Evolutionary conservation across 441 rosid species (phyloP).

Genomic region (Jatropha podagrica): DNA sequence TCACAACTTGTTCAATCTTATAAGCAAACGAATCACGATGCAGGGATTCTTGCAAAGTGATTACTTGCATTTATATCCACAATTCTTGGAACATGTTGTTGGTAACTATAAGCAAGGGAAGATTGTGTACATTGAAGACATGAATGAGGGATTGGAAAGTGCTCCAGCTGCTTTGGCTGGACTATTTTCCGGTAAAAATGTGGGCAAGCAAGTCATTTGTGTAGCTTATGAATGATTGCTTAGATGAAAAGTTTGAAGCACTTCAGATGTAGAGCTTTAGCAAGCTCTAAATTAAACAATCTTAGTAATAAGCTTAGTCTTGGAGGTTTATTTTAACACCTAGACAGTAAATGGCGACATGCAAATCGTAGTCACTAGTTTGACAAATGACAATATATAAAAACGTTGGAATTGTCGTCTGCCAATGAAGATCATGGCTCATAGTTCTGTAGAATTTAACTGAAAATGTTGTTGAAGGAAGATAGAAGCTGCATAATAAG

Average conservation of each 20-base stretch:
- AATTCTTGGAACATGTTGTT: conserved; percentile 42
- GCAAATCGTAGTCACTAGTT: no score
- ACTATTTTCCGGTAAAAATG: conserved; percentile 59
- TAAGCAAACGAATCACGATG: conserved; percentile 47
- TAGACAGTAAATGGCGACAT: no score
- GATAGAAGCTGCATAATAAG: neutral
- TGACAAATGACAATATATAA: no score
- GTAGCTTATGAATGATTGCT: conserved; percentile 41
- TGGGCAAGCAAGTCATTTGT: conserved; percentile 66
- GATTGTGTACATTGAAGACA: conserved; percentile 63
- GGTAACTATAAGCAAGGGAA: conserved; percentile 50
- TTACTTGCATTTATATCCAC: conserved; percentile 45
- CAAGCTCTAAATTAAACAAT: no score
- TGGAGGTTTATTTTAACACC: no score
- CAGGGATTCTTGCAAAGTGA: conserved; percentile 71
- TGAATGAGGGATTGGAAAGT: conserved; percentile 48
- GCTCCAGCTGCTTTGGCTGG: conserved; percentile 65
- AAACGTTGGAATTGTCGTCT: no score
- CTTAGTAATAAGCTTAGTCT: no score
- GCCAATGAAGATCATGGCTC: neutral
- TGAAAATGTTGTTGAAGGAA: neutral
- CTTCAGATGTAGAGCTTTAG: no score
- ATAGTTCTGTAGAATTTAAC: neutral
- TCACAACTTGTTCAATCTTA: conserved; percentile 44
- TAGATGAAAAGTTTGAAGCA: neutral